Base-by-base conservation (phyloP, 495 filamentous ascomycete genomes). In the Staphylotrichum tortipilum region DNA sequence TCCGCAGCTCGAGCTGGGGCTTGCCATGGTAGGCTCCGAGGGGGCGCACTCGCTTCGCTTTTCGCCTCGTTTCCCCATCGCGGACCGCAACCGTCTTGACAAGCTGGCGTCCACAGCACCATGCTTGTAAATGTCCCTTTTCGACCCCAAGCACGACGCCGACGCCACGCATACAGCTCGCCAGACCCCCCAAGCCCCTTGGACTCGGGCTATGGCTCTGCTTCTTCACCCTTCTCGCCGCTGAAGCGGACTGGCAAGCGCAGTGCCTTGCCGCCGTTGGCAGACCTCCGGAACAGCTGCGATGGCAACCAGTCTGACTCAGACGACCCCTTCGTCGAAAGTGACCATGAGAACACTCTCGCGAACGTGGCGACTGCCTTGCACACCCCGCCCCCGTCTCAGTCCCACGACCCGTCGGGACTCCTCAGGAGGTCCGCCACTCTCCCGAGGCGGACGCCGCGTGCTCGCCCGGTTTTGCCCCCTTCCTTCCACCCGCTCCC, bases 131-230 rank as follows among this genome's bases (percentile, higher is more conserved):
- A 30, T 23, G 7, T 22, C 8, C 46, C 31, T 11, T 50, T 53
- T 24, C 49, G 29, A 17, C 50, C 21, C 5, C 36, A 23, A 26
- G 17, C 39, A 17, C 54, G 50, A 24, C 50, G 53, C 22, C 40
- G 52, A 43, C 47, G 33, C 19, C 50, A 53, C 3, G 44, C 37
- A 17, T 21, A 28, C 30, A 52, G 49, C 35, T 52, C 46, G 11
- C 51, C 56, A 22, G 52, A 28, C 22, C 48, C 33, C n/a, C 50
- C 15, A 6, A 57, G 55, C 23, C 53, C 60, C 1, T 10, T 51
- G 19, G 62, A 65, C 15, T 65, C 62, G 4, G 62, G 62, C 19
- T 65, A 65, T 29, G 57, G 43, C 41, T 60, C 61, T 14, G 47
- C 39, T 7, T 34, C 44, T n/a, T 7, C 51, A 2, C 26, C 51